Base-by-base conservation (phyloP, 73 alveolate genomes). In the Effrenium voratum region DNA sequence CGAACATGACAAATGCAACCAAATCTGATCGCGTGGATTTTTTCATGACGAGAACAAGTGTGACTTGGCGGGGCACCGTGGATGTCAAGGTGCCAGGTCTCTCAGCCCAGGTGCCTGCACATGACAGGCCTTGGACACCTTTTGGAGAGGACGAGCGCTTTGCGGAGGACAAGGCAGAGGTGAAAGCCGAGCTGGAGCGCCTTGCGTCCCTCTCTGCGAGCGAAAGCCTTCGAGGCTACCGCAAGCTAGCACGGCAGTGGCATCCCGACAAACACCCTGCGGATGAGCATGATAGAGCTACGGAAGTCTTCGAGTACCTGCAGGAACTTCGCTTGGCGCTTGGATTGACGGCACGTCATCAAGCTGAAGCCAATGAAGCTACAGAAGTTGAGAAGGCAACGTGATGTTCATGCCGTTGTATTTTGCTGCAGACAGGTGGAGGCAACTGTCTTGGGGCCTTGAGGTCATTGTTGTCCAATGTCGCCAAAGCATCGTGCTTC, bases 71-170 rank as follows among this genome's bases (percentile, higher is more conserved):
- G 28, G 95, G 95, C 52, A 87, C 95, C 0, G 85, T 87, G 16
- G 77, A 87, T 45, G 95, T 87, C 52, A 87, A 87, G 41, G 95
- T 87, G 72, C 95, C 95, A 26, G 95, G 95, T 24, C 60, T 87
- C 24, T 60, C 95, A 15, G 95, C 95, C 10, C 49, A 87, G 49
- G 95, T 87, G 32, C 95, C 95, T 32, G 95, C 95, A 66, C 49
- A 60, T 41, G 95, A 87, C 41, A 55, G 95, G 49, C 95, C 95
- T 3, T 87, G 95, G 95, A 87, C 95, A n/a, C 95, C 95, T 0
- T 49, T 60, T 28, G 95, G 92, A 36, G 92, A 66, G 45, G 80
- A 47, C 26, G 85, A 22, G 0, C 83, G 41, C 10, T 87, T 63
- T 63, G 85, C 95, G 0, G 95, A 87, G 44, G 95, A 87, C 22